phyloP scores from a whole-genome alignment of 2,329 filamentous ascomycete genomes.

The Beauveria rudraprayagi region DNA sequence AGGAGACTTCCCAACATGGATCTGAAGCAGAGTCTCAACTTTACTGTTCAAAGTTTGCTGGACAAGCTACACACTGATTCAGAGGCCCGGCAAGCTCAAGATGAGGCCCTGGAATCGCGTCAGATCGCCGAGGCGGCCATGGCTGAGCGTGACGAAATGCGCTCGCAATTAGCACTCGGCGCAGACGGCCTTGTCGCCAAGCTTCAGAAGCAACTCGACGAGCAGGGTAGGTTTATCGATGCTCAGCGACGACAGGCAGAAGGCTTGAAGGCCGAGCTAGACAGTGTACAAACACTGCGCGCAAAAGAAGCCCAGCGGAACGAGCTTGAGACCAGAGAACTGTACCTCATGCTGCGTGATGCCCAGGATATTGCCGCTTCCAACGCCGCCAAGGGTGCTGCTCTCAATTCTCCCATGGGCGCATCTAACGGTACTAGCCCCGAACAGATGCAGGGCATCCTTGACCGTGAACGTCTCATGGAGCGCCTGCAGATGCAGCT shows the following conservation, averaged over 20 bases:
- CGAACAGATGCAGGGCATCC: constrained; percentile 77
- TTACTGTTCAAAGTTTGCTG: constrained; percentile 89
- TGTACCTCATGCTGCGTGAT: constrained; percentile 97
- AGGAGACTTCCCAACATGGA: constrained; percentile 92
- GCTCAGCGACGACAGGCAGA: constrained; percentile 81
- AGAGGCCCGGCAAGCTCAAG: constrained; percentile 82
- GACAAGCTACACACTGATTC: constrained; percentile 96
- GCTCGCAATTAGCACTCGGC: constrained; percentile 76
- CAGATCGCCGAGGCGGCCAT: constrained; percentile 94
- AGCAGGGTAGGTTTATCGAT: constrained; percentile 84
- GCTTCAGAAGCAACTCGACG: constrained; percentile 86
- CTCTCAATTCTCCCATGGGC: constrained; percentile 38
- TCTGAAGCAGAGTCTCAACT: constrained; percentile 93
- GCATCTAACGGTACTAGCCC: constrained; percentile 52
- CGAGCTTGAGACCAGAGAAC: constrained; percentile 88
- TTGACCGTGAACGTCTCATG: constrained; percentile 89
- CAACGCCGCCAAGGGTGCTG: constrained; percentile 55
- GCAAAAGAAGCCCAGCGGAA: constrained; percentile 90
- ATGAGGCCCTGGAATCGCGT: constrained; percentile 82
- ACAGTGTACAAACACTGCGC: constrained; percentile 75
- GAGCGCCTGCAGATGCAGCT: constrained; percentile 90
- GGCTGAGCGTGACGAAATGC: constrained; percentile 94
- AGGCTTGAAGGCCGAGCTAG: constrained; percentile 79
- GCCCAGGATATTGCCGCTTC: constrained; percentile 93
- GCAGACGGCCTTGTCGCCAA: constrained; percentile 91